Percentiles rank a stretch among this genome's conserved stretches.
These are phyloP conservation scores for Fabrea salina DNA, from an alignment of 169 alveolate genomes.

Conservation along the genomic window DNA sequence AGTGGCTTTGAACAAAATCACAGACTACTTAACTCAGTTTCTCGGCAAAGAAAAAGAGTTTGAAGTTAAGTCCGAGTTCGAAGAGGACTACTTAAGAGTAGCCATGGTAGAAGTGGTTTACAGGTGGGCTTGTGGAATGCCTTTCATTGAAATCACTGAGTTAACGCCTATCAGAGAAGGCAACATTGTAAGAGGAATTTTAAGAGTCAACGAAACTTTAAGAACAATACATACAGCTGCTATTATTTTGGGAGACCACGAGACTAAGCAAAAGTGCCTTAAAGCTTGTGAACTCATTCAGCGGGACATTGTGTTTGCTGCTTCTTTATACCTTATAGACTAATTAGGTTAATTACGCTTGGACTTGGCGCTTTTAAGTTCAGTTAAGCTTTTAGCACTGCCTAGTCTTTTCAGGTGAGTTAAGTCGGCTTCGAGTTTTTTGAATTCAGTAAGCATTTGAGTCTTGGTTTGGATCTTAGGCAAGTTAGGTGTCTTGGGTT, in stretches of 20 bases:
- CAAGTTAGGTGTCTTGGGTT: no score
- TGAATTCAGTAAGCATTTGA: no score
- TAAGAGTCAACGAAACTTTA: constrained; percentile 87
- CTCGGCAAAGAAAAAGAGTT: neutral
- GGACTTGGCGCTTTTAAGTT: no score
- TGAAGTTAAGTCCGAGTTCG: neutral
- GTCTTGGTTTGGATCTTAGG: no score
- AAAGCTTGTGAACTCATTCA: constrained; percentile 79
- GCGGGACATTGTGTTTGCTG: constrained; percentile 92
- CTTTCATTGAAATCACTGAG: constrained; percentile 45
- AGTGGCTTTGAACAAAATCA: neutral
- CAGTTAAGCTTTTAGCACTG: no score
- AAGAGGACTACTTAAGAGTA: neutral
- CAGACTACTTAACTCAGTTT: neutral
- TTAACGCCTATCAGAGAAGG: constrained; percentile 87
- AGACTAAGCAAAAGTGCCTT: constrained; percentile 75
- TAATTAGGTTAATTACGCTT: constrained; percentile 2
- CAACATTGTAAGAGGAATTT: constrained; percentile 88
- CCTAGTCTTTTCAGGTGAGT: no score
- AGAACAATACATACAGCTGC: constrained; percentile 83
- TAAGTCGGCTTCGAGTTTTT: no score
- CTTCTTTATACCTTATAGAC: constrained; percentile 85
- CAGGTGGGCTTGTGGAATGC: constrained; percentile 40
- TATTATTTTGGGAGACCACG: constrained; percentile 84
- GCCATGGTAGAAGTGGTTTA: constrained; percentile 31